A percentile compares a stretch with the other conserved stretches of the same genome.
Conservation (phyloP, 441 rosid genomes). For the Eruca vesicaria region DNA sequence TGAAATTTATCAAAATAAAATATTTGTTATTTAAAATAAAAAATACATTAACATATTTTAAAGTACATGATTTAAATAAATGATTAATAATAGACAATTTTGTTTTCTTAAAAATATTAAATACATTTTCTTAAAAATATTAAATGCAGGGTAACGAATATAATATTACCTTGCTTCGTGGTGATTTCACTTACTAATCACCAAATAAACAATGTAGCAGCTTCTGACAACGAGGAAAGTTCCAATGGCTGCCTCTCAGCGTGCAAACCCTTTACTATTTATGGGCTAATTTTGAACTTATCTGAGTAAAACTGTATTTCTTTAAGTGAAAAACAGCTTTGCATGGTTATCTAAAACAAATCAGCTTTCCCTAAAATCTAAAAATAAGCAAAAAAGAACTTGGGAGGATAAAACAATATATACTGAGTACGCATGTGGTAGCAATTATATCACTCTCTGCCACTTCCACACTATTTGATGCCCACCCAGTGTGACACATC, state of each 20-base stretch:
- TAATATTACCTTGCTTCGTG: too few relatives aligned
- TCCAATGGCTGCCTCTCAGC: conserved; percentile 26
- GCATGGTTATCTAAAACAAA: background rate
- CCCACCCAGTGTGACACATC: conserved; percentile 14
- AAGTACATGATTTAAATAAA: too few relatives aligned
- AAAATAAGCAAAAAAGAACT: background rate
- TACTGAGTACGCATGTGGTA: conserved; percentile 30
- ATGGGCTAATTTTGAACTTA: conserved; percentile 28
- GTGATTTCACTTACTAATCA: background rate
- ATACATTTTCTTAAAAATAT: too few relatives aligned
- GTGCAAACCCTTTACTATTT: conserved; percentile 18
- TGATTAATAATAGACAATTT: too few relatives aligned
- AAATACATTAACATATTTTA: too few relatives aligned
- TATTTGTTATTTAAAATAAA: too few relatives aligned
- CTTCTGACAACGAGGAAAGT: conserved; percentile 38
- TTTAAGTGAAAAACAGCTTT: conserved; percentile 3
- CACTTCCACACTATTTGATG: conserved; percentile 37
- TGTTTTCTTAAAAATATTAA: too few relatives aligned
- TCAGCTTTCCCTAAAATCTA: conserved; percentile 16
- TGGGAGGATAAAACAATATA: conserved; percentile 32
- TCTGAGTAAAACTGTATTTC: background rate
- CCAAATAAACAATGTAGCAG: background rate
- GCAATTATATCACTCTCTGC: conserved; percentile 38
- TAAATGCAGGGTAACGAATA: too few relatives aligned
- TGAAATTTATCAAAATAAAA: too few relatives aligned